Percentiles rank a stretch among this genome's conserved stretches.
These are phyloP conservation scores for Turnera subulata DNA, from an alignment of 345 rosid species.

Conservation along the genomic window DNA sequence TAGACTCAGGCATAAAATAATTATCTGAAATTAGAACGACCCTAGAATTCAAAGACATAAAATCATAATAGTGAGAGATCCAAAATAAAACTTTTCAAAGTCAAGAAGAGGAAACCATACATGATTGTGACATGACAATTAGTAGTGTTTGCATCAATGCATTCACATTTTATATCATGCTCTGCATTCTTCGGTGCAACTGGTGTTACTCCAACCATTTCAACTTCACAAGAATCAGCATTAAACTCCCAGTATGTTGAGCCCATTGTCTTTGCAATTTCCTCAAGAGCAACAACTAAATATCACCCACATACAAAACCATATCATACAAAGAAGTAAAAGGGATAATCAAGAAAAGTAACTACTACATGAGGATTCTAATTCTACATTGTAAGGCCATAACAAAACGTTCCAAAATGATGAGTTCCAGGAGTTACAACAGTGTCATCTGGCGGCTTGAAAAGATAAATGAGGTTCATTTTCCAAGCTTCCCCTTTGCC, in stretches of 20 bases:
- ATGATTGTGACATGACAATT: slow-evolving; percentile 45
- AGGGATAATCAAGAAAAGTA: background rate
- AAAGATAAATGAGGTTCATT: too few species aligned
- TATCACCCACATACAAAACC: slow-evolving; percentile 21
- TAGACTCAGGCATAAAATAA: too few species aligned
- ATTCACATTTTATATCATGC: slow-evolving; percentile 26
- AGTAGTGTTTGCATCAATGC: slow-evolving; percentile 27
- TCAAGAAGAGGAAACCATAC: slow-evolving; percentile 28
- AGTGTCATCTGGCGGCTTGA: too few species aligned
- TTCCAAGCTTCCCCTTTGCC: too few species aligned
- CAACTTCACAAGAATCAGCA: slow-evolving; percentile 34
- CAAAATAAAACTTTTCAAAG: background rate
- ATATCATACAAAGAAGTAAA: slow-evolving; percentile 7
- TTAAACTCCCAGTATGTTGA: slow-evolving; percentile 42
- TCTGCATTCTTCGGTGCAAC: slow-evolving; percentile 11
- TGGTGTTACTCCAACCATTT: slow-evolving; percentile 16
- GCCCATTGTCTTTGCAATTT: slow-evolving; percentile 48
- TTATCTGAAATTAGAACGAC: background rate
- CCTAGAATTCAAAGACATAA: background rate
- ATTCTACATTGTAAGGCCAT: background rate
- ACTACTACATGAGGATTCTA: too few species aligned
- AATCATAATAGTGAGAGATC: too few species aligned
- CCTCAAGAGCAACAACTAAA: slow-evolving; percentile 45
- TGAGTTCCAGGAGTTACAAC: too few species aligned
- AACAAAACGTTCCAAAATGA: background rate